These are phyloP conservation scores for Knoxia roxburghii DNA, from an alignment of 257 asterid genomes.

Conservation along the genomic window DNA sequence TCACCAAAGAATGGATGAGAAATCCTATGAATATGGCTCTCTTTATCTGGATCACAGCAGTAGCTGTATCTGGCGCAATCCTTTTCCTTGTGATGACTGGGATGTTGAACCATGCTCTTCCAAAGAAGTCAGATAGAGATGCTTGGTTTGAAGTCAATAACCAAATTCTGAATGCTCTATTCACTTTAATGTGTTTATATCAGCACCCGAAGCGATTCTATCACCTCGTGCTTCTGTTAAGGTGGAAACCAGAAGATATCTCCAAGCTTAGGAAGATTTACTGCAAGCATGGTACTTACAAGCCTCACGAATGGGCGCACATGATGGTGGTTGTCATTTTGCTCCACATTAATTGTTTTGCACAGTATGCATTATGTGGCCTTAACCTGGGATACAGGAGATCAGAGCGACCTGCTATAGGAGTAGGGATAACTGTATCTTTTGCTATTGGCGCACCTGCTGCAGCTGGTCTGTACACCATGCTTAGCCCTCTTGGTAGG, in stretches of 20 bases:
- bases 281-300: conserved; percentile 68
- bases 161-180: conserved; percentile 80
- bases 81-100: conserved; percentile 86
- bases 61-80: conserved; percentile 85
- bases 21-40: conserved; percentile 72
- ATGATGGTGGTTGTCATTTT: conserved; percentile 74
- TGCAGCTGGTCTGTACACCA: conserved; percentile 57
- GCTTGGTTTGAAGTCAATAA: conserved; percentile 89
- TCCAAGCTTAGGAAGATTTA: conserved; percentile 57
- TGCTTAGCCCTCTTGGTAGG: conserved; percentile 80
- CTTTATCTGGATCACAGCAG: conserved; percentile 58
- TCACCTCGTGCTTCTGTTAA: conserved; percentile 53
- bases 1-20: conserved; percentile 70
- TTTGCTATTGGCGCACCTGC: conserved; percentile 81
- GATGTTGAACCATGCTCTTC: conserved; percentile 71
- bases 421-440: conserved; percentile 63
- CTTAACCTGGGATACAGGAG: conserved; percentile 67
- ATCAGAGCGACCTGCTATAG: conserved; percentile 65
- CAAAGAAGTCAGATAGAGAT: conserved; percentile 62
- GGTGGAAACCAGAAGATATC: conserved; percentile 59
- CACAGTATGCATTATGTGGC: conserved; percentile 76
- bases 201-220: conserved; percentile 74
- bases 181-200: conserved; percentile 85
- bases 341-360: conserved; percentile 69
- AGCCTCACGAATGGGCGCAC: conserved; percentile 82